Evolutionary conservation across 805 yeast species (phyloP).

Genomic region (Saccharomyces eubayanus): DNA sequence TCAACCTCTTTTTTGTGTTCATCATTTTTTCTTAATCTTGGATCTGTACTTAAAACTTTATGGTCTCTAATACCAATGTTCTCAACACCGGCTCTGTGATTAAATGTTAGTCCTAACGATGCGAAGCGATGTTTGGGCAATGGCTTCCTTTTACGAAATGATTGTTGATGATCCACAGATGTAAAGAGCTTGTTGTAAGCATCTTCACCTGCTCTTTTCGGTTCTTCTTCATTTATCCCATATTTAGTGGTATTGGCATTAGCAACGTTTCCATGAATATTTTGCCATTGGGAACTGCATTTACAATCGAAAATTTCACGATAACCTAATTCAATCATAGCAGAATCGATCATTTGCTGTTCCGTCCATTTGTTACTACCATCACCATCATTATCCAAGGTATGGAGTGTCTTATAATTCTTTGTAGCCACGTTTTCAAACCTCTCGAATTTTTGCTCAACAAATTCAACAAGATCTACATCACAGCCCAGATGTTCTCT

Average conservation of each 20-base stretch:
- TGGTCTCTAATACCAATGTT: slow-evolving; percentile 78
- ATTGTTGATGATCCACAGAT: not conserved
- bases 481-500: slow-evolving; percentile 94
- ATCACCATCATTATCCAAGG: slow-evolving; percentile 6
- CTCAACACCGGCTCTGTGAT: slow-evolving; percentile 81
- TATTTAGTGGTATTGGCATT: slow-evolving; percentile 1
- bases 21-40: slow-evolving; percentile 64
- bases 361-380: not conserved
- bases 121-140: slow-evolving; percentile 8
- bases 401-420: slow-evolving; percentile 21
- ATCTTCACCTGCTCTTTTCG: slow-evolving; percentile 13
- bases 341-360: slow-evolving; percentile 36
- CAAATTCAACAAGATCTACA: slow-evolving; percentile 73
- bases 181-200: slow-evolving; percentile 9
- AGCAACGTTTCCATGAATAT: slow-evolving; percentile 35
- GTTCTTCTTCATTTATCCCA: slow-evolving; percentile 1
- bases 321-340: slow-evolving; percentile 69
- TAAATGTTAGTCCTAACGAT: slow-evolving; percentile 46
- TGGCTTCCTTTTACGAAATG: not conserved
- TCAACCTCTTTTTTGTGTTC: slow-evolving; percentile 63
- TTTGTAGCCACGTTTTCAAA: slow-evolving; percentile 31
- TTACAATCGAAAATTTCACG: slow-evolving; percentile 49
- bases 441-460: slow-evolving; percentile 60
- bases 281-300: slow-evolving; percentile 38
- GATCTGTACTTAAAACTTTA: slow-evolving; percentile 72